These are phyloP conservation scores for Phytophthora rubi DNA, from an alignment of 352 stramenopile species.

Conservation along the genomic window DNA sequence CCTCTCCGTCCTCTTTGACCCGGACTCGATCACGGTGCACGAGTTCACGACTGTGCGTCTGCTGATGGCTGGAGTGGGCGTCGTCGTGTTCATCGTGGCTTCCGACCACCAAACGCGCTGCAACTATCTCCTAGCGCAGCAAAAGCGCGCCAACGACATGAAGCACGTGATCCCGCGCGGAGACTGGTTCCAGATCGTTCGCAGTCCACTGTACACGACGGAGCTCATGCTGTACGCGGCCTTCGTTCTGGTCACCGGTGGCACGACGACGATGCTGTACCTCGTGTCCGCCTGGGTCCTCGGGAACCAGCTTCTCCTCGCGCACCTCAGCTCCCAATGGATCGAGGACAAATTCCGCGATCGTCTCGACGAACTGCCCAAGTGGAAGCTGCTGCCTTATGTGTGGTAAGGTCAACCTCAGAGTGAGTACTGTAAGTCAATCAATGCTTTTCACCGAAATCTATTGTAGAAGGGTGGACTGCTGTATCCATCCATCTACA, in stretches of 20 bases:
- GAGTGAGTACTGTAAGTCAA: not conserved
- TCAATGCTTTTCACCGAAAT: slow-evolving; percentile 2
- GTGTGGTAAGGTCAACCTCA: slow-evolving; percentile 32
- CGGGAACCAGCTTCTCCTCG: slow-evolving; percentile 68
- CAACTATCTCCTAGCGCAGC: slow-evolving; percentile 60
- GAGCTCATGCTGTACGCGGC: slow-evolving; percentile 71
- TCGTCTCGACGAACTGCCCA: slow-evolving; percentile 32
- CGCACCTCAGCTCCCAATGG: slow-evolving; percentile 61
- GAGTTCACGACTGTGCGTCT: slow-evolving; percentile 27
- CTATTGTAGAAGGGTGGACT: not conserved
- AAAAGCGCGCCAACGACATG: slow-evolving; percentile 58
- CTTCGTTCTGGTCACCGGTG: slow-evolving; percentile 51
- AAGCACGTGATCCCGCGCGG: slow-evolving; percentile 63
- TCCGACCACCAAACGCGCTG: slow-evolving; percentile 68
- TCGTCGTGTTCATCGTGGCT: slow-evolving; percentile 50
- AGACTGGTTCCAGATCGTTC: slow-evolving; percentile 72
- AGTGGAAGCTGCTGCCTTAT: slow-evolving; percentile 48
- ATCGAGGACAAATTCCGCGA: slow-evolving; percentile 67
- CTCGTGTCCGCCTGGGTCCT: slow-evolving; percentile 62
- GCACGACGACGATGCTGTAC: slow-evolving; percentile 49
- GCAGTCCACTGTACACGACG: slow-evolving; percentile 66
- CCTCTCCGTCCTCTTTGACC: slow-evolving; percentile 54
- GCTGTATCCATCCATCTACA: too few relatives aligned
- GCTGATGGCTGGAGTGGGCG: slow-evolving; percentile 27
- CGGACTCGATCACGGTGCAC: slow-evolving; percentile 25